phyloP scores from a whole-genome alignment of 805 yeast species.

The Nakazawaea peltata region DNA sequence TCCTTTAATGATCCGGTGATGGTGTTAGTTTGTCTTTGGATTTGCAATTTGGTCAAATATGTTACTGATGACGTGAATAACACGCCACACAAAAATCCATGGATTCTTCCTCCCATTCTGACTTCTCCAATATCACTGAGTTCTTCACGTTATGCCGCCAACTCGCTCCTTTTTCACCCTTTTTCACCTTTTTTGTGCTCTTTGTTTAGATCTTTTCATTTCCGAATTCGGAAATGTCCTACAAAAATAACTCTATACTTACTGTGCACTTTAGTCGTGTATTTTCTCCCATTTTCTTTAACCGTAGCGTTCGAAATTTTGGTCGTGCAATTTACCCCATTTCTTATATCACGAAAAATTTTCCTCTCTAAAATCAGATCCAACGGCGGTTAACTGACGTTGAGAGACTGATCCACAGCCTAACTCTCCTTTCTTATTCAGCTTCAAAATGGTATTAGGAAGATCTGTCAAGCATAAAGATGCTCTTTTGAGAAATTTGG shows the following conservation, averaged over 20 bases:
- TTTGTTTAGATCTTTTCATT: constrained; percentile 2
- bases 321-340: too few relatives aligned
- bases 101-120: constrained; percentile 35
- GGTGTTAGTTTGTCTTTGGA: constrained; percentile 36
- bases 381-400: too few relatives aligned
- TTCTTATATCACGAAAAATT: too few relatives aligned
- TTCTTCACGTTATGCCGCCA: neutral
- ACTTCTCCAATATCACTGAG: neutral
- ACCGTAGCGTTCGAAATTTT: too few relatives aligned
- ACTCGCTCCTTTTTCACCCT: neutral
- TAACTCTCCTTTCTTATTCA: too few relatives aligned
- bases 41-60: constrained; percentile 51
- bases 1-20: constrained; percentile 39
- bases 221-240: too few relatives aligned
- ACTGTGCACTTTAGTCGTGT: too few relatives aligned
- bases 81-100: constrained; percentile 54
- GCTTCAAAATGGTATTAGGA: constrained; percentile 19
- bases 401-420: too few relatives aligned
- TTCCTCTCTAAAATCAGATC: too few relatives aligned
- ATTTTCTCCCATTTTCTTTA: too few relatives aligned
- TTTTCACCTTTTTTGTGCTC: neutral
- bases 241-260: too few relatives aligned
- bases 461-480: constrained; percentile 31
- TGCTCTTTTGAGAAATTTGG: constrained; percentile 56
- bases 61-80: constrained; percentile 55